Evolutionary conservation across 768 basidiomycete genomes (phyloP).

Genomic region (Serendipita indica): DNA sequence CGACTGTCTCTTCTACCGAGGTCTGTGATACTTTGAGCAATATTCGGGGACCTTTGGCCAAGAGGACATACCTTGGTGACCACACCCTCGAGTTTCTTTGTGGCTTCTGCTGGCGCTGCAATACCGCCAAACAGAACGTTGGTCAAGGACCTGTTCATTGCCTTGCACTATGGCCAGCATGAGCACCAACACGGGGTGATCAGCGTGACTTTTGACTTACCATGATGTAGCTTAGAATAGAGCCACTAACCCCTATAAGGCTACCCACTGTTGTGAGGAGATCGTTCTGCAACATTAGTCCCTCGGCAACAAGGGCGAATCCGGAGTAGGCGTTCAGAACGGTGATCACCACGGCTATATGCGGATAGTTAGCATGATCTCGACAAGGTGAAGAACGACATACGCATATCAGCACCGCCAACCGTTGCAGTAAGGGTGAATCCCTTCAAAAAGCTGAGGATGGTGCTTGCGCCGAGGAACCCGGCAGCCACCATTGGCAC

Average conservation of each 20-base stretch:
- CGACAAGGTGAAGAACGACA: slow-evolving; percentile 20
- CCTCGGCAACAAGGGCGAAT: slow-evolving; percentile 82
- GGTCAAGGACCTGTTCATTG: slow-evolving; percentile 76
- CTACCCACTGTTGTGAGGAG: slow-evolving; percentile 72
- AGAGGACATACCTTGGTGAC: slow-evolving; percentile 38
- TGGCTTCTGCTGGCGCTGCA: slow-evolving; percentile 30
- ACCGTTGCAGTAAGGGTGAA: slow-evolving; percentile 84
- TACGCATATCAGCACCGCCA: slow-evolving; percentile 88
- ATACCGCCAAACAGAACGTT: slow-evolving; percentile 89
- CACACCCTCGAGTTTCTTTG: slow-evolving; percentile 67
- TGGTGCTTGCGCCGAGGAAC: slow-evolving; percentile 56
- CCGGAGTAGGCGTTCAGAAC: slow-evolving; percentile 85
- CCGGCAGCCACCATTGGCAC: slow-evolving; percentile 64
- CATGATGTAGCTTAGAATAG: slow-evolving; percentile 87
- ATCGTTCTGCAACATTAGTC: slow-evolving; percentile 82
- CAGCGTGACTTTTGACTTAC: slow-evolving; percentile 26
- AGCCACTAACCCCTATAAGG: slow-evolving; percentile 79
- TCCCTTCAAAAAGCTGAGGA: slow-evolving; percentile 72
- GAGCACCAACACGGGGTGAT: not conserved
- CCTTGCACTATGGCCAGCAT: slow-evolving; percentile 48
- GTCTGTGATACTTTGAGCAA: slow-evolving; percentile 27
- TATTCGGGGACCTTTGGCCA: too few relatives aligned
- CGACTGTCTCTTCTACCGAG: slow-evolving; percentile 65
- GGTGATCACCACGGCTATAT: slow-evolving; percentile 71
- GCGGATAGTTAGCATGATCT: slow-evolving; percentile 5